Percentiles rank a stretch among this genome's conserved stretches.
phyloP scores from a whole-genome alignment of 2,329 filamentous ascomycete species.

The Fusarium proliferatum region DNA sequence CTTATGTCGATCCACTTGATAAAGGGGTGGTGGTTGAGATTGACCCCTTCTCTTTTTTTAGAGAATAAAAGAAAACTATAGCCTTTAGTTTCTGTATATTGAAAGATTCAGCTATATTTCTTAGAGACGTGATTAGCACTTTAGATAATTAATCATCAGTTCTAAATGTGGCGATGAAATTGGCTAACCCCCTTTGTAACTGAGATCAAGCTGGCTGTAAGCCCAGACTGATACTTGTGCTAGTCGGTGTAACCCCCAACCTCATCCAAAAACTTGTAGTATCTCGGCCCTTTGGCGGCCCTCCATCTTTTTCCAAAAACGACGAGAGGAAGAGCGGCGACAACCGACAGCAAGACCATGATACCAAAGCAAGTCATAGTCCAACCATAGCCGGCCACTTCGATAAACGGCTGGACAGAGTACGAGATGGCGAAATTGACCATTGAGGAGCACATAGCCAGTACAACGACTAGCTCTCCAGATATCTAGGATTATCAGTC shows the following conservation, averaged over 20 bases:
- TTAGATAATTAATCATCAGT: fast-evolving
- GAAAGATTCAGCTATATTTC: background rate
- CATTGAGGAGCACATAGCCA: background rate
- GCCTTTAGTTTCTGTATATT: fast-evolving
- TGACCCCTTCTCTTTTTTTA: background rate
- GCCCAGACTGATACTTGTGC: background rate
- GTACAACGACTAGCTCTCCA: background rate
- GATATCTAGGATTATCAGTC: fast-evolving
- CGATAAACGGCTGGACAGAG: background rate
- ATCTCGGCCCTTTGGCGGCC: background rate
- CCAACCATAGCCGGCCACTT: background rate
- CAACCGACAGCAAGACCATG: background rate
- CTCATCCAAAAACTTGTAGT: background rate
- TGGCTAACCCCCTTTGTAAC: background rate
- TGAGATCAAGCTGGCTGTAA: background rate
- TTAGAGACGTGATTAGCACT: fast-evolving
- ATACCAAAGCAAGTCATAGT: background rate
- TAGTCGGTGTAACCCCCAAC: background rate
- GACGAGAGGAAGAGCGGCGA: background rate
- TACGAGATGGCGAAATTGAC: background rate
- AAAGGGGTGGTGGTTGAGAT: background rate
- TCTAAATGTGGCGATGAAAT: fast-evolving
- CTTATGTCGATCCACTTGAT: fast-evolving
- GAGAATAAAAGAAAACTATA: background rate
- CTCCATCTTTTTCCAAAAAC: background rate